phyloP scores from a whole-genome alignment of 768 basidiomycete genomes.

The Pleurotus sapidus region DNA sequence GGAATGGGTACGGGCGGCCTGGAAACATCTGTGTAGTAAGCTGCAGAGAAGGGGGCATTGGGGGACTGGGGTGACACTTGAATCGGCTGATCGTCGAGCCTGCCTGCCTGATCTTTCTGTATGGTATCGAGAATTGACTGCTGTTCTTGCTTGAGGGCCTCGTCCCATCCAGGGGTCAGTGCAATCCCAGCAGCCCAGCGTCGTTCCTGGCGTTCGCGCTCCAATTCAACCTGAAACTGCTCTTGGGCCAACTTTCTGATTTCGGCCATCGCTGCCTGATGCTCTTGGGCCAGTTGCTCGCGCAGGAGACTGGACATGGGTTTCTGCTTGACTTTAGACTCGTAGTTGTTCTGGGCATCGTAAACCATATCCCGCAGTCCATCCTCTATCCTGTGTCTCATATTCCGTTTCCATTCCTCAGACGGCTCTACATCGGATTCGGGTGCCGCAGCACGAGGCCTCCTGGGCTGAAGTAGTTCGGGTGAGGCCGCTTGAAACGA shows the following conservation, averaged over 20 bases:
- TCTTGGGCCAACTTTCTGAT: constrained; percentile 45
- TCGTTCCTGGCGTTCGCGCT: constrained; percentile 48
- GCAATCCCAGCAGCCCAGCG: constrained; percentile 41
- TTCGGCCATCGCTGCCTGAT: constrained; percentile 36
- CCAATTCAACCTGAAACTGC: constrained; percentile 40
- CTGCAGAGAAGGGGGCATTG: not conserved
- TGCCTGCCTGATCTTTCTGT: constrained; percentile 24
- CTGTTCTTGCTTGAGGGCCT: constrained; percentile 30
- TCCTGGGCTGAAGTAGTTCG: not conserved
- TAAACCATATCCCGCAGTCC: constrained; percentile 42
- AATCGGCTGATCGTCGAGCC: constrained; percentile 20
- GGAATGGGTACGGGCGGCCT: not conserved
- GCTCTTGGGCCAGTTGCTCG: constrained; percentile 34
- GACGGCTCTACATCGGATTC: constrained; percentile 45
- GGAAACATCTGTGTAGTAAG: not conserved
- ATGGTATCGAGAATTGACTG: constrained; percentile 46
- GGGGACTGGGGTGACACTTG: constrained; percentile 4
- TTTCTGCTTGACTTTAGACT: constrained; percentile 45
- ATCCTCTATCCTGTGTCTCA: constrained; percentile 48
- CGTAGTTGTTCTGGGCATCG: constrained; percentile 60
- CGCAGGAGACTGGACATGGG: constrained; percentile 29
- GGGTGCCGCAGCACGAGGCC: not conserved
- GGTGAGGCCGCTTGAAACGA: not conserved
- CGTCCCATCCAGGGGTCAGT: constrained; percentile 24
- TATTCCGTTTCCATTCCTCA: constrained; percentile 48